Evolutionary conservation across 2,329 filamentous ascomycete species (phyloP).

Genomic region (Phaeoacremonium minimum): DNA sequence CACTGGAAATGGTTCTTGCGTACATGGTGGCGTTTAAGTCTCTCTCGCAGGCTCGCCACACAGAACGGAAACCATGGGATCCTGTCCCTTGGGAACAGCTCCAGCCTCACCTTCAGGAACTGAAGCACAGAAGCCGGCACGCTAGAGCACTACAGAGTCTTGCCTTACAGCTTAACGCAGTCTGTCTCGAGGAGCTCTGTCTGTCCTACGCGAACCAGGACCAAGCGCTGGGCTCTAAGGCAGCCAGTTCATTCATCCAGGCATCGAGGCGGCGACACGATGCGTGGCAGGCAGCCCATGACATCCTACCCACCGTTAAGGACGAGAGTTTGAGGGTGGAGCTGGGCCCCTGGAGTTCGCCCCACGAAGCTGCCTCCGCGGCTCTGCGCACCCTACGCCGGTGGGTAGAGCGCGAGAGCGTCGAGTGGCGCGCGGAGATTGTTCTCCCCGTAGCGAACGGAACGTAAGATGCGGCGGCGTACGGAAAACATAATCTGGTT

Average conservation of each 20-base stretch:
- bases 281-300: slow-evolving; percentile 24
- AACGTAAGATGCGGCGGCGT: neutral
- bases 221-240: slow-evolving; percentile 13
- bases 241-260: slow-evolving; percentile 19
- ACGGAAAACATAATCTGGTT: neutral
- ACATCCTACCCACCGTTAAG: slow-evolving; percentile 20
- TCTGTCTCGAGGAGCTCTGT: slow-evolving; percentile 40
- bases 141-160: slow-evolving; percentile 31
- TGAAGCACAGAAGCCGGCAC: slow-evolving; percentile 30
- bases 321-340: slow-evolving; percentile 18
- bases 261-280: slow-evolving; percentile 17
- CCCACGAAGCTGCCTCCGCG: slow-evolving; percentile 36
- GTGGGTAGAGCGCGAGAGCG: slow-evolving; percentile 38
- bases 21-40: slow-evolving; percentile 52
- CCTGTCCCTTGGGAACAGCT: slow-evolving; percentile 36
- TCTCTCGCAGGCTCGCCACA: slow-evolving; percentile 35
- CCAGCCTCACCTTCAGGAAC: slow-evolving; percentile 37
- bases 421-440: slow-evolving; percentile 40
- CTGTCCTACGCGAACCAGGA: slow-evolving; percentile 27
- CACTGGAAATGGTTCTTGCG: slow-evolving; percentile 44
- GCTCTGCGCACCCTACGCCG: slow-evolving; percentile 33
- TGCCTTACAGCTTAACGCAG: slow-evolving; percentile 36
- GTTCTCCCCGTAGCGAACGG: slow-evolving; percentile 6
- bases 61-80: slow-evolving; percentile 39
- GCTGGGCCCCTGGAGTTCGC: slow-evolving; percentile 36